These are phyloP conservation scores for Apiosordaria backusii DNA, from an alignment of 495 filamentous ascomycete species.

Conservation along the genomic window DNA sequence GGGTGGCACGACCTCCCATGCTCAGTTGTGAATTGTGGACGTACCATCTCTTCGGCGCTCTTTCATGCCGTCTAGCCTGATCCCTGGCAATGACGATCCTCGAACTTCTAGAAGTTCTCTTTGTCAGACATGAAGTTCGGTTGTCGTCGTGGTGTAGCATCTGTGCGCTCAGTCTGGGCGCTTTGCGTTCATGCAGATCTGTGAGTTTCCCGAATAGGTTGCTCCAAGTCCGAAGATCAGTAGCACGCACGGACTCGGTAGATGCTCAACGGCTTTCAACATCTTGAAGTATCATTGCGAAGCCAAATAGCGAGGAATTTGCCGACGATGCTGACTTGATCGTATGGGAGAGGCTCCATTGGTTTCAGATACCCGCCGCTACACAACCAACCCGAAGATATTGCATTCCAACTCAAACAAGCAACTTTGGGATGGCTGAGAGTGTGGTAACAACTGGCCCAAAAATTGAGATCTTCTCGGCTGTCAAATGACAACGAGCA, in stretches of 20 bases:
- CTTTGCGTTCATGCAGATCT: neutral
- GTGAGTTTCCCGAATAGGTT: neutral
- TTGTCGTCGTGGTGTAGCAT: neutral
- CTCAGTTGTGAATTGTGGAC: neutral
- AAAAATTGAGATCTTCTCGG: neutral
- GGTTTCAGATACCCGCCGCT: neutral
- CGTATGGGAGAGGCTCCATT: neutral
- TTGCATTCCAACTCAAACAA: no score
- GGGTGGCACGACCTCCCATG: slow-evolving; percentile 1
- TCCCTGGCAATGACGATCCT: slow-evolving; percentile 1
- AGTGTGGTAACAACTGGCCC: neutral
- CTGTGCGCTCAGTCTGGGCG: neutral
- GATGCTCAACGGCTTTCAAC: neutral
- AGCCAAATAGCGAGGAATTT: neutral
- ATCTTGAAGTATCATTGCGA: neutral
- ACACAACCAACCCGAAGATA: no score
- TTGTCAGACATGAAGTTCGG: neutral
- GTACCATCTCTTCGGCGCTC: slow-evolving; percentile 3
- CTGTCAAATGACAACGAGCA: neutral
- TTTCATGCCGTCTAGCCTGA: slow-evolving; percentile 2
- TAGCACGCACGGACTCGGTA: slow-evolving; percentile 1
- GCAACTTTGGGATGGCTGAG: neutral
- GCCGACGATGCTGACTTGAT: neutral
- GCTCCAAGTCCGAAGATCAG: slow-evolving; percentile 1
- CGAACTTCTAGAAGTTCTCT: slow-evolving; percentile 5